Conservation (phyloP, 2,329 filamentous ascomycete species). For the Talaromyces sp. region DNA sequence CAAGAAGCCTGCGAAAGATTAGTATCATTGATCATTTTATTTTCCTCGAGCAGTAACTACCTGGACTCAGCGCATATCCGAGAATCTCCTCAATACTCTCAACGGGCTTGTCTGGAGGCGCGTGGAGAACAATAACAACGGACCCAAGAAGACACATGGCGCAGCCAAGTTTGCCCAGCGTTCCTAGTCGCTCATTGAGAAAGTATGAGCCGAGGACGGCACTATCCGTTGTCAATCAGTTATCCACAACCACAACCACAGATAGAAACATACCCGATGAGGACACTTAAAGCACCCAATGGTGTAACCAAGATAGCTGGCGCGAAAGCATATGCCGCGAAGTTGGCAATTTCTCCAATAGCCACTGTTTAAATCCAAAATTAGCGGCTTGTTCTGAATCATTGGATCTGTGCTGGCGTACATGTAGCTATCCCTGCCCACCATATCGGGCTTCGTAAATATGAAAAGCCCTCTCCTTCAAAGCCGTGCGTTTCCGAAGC, state of each 20-base stretch:
- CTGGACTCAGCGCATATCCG: slow-evolving; percentile 82
- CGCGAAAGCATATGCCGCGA: slow-evolving; percentile 95
- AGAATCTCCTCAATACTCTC: slow-evolving; percentile 88
- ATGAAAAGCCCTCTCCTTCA: slow-evolving; percentile 92
- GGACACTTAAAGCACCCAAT: slow-evolving; percentile 84
- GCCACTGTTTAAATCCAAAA: slow-evolving; percentile 60
- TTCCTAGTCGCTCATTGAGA: slow-evolving; percentile 83
- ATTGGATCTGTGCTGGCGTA: slow-evolving; percentile 46
- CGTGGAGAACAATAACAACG: slow-evolving; percentile 95
- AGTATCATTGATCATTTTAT: not conserved
- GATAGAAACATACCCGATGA: slow-evolving; percentile 64
- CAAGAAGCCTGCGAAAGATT: slow-evolving; percentile 66
- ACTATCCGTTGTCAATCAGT: slow-evolving; percentile 40
- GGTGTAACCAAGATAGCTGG: slow-evolving; percentile 98
- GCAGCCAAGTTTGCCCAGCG: slow-evolving; percentile 87
- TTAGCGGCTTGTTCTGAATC: not conserved
- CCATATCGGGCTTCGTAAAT: slow-evolving; percentile 92
- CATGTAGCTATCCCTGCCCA: slow-evolving; percentile 90
- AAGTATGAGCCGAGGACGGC: slow-evolving; percentile 95
- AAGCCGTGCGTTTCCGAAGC: slow-evolving; percentile 90
- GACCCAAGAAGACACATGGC: slow-evolving; percentile 94
- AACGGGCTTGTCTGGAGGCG: slow-evolving; percentile 88
- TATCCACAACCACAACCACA: not conserved
- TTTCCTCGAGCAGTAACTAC: slow-evolving; percentile 46
- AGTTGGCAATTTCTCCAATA: slow-evolving; percentile 91